Conservation (phyloP, 768 basidiomycete genomes). For the Hericium rajendrae region DNA sequence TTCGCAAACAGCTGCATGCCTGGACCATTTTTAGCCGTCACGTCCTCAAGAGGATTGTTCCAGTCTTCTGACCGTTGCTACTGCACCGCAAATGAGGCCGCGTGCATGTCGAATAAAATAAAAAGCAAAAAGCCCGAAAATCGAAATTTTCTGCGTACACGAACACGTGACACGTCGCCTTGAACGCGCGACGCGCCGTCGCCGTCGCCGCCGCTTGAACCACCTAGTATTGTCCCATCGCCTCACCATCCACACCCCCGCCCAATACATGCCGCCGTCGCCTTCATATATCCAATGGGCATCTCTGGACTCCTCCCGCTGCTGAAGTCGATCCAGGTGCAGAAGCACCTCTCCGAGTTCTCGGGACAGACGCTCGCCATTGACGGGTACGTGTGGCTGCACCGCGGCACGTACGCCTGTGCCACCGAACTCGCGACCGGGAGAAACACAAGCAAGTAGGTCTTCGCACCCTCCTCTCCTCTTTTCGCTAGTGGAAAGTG, state of each 20-base stretch:
- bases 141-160: not conserved
- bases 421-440: constrained; percentile 86
- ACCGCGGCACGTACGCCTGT: constrained; percentile 83
- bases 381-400: constrained; percentile 93
- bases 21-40: too few species aligned
- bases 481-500: not conserved
- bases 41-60: too few species aligned
- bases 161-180: not conserved
- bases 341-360: constrained; percentile 71
- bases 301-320: constrained; percentile 86
- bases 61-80: too few species aligned
- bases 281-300: constrained; percentile 50
- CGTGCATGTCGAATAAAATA: not conserved
- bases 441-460: constrained; percentile 68
- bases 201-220: not conserved
- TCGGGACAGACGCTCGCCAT: constrained; percentile 80
- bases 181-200: not conserved
- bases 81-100: not conserved
- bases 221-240: too few species aligned
- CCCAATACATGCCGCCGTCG: not conserved
- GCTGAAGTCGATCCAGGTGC: constrained; percentile 81
- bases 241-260: not conserved
- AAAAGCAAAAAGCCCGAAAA: not conserved
- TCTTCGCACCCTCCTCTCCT: constrained; percentile 21
- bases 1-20: too few species aligned